Conservation (phyloP, 208 protist genomes). For the Naegleria gruberi region DNA sequence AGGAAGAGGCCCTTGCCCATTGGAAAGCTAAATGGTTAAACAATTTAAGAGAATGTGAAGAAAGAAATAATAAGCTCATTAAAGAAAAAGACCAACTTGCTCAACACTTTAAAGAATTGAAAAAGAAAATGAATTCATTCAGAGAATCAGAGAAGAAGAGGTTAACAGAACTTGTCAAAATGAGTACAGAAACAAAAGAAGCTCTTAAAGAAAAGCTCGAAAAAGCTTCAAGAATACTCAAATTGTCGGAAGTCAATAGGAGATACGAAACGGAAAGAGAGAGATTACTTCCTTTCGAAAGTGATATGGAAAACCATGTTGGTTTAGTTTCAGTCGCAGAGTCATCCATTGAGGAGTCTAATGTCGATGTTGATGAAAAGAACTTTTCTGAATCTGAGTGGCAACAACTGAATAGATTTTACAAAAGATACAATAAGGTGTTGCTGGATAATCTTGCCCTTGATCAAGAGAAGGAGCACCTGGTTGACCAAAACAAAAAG, state of each 20-base stretch:
- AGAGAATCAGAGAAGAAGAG: conserved; percentile 63
- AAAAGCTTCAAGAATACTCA: conserved; percentile 73
- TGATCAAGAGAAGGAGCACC: conserved; percentile 65
- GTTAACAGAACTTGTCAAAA: conserved; percentile 75
- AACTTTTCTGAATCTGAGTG: conserved; percentile 49
- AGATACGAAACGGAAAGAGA: conserved; percentile 89
- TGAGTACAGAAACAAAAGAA: conserved; percentile 65
- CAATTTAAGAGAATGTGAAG: conserved; percentile 76
- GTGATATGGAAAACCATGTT: conserved; percentile 36
- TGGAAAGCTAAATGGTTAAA: conserved; percentile 76
- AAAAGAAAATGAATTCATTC: conserved; percentile 83
- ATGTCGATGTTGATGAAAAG: neutral
- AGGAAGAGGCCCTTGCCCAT: conserved; percentile 75
- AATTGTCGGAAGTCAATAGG: conserved; percentile 78
- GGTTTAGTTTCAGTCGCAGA: neutral
- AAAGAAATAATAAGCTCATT: conserved; percentile 75
- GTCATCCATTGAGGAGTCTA: neutral
- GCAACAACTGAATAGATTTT: conserved; percentile 81
- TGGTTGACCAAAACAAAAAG: conserved; percentile 74
- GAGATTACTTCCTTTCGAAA: conserved; percentile 75
- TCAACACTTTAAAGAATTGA: conserved; percentile 76
- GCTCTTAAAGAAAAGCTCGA: conserved; percentile 54
- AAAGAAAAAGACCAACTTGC: conserved; percentile 79
- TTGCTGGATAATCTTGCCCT: conserved; percentile 85
- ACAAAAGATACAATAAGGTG: conserved; percentile 86